phyloP scores from a whole-genome alignment of 2,329 filamentous ascomycete species.

The Colletotrichum chrysophilum region DNA sequence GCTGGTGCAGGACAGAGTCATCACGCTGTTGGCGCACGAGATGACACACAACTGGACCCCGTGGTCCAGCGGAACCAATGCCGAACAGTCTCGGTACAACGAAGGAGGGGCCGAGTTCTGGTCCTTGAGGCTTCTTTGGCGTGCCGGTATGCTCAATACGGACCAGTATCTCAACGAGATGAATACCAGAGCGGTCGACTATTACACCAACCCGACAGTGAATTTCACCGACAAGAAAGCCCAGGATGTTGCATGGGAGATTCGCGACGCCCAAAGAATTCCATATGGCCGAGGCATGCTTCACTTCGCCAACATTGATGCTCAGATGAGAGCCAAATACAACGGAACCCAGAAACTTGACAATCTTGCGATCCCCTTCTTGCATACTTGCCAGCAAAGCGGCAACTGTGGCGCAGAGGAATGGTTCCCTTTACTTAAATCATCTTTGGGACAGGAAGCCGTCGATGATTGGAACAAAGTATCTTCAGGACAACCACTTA shows the following conservation, averaged over 20 bases:
- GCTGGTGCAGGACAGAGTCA: background rate
- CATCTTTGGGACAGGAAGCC: background rate
- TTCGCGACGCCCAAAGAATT: background rate
- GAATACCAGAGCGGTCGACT: background rate
- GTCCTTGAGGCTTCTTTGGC: slow-evolving; percentile 1
- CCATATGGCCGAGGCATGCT: background rate
- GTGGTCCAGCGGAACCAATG: background rate
- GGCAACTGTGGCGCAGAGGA: background rate
- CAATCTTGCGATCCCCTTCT: background rate
- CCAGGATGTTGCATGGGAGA: background rate
- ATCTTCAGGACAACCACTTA: background rate
- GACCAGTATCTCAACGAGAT: background rate
- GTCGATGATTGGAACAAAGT: slow-evolving; percentile 3
- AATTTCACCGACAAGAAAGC: background rate
- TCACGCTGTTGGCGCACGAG: background rate
- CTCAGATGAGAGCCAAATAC: background rate
- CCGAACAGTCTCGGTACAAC: slow-evolving; percentile 2
- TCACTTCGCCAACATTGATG: background rate
- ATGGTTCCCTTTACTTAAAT: background rate
- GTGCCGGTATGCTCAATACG: background rate
- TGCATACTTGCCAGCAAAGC: background rate
- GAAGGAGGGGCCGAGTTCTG: slow-evolving; percentile 6
- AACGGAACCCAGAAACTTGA: background rate
- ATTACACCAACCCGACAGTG: background rate
- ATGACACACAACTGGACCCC: background rate